Base-by-base conservation (phyloP, 768 basidiomycete genomes). In the Pleurotus tuber-regium region DNA sequence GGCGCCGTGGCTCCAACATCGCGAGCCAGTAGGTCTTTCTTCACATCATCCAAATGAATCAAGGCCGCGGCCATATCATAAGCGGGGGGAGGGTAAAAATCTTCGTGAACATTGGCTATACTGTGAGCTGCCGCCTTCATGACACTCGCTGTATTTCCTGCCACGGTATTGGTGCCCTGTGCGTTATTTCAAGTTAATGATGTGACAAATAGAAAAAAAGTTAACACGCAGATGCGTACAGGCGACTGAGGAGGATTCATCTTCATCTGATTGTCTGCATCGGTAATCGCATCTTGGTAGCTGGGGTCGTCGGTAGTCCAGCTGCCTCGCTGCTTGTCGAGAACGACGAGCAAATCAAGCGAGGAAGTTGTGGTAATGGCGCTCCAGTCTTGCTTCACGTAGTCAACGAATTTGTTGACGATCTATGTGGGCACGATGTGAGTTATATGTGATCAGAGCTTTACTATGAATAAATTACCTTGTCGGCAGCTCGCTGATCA, bases 311-410 rank as follows among this genome's bases (percentile, higher is more conserved):
- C 46, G 21, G n/a, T 35, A 14, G 31, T 35, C 46, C 46, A 48
- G 31, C 46, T 48, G 9, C 31, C 31, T 10, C 46, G 29, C 31
- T 48, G 46, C 31, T 48, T 48, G 31, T 48, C 46, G 31, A 48
- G 46, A 35, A 48, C 46, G 19, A 48, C 46, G 5, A 48, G n/a
- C 30, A 48, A 31, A 35, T 35, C 46, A 12, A 48, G 18, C 1
- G 46, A 31, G 14, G 46, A 48, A 18, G 29, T 11, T 3, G 46
- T 47, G 4, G 29, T 47, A 7, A 47, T 47, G 23, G 46, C 26
- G 30, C 29, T 23, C 46, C 46, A 47, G 16, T 47, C 46, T 2
- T 26, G 9, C 14, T 47, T 47, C n/a, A 47, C 46, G 31, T 18
- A 47, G 4, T 47, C 46, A 14, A 47, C 46, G 19, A 47, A 47